Base-by-base conservation (phyloP, 1,139 yeast genomes). In the Geotrichum australiense region DNA sequence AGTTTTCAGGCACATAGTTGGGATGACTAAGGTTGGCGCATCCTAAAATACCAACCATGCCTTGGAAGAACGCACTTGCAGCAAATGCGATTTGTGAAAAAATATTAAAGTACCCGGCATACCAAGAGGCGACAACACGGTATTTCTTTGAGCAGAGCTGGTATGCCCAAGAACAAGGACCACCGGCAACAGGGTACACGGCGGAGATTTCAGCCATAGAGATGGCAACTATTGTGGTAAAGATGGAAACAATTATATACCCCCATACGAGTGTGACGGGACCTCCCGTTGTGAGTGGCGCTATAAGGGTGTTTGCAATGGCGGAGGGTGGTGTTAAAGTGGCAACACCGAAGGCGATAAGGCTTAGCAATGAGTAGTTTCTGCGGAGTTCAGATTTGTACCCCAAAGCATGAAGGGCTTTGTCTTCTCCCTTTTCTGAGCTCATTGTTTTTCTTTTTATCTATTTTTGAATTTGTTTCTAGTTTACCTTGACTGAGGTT, bases 171-270 rank as follows among this genome's bases (percentile, higher is more conserved):
- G 36, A 33, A 32, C 53, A 51, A 27, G 47, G 53, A 1, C 63
- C 65, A 8, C 57, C 54, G 18, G 80, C 72, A 5, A 85, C 77
- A 40, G 87, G 86, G 55, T 75, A 74, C 14, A 82, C 72, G 14
- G 79, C 73, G 1, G 82, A 79, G 44, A 78, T 64, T 50, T 78
- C 78, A 19, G 82, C 73, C 70, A 80, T 75, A n/a, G 80, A 69
- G 44, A 70, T 51, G n/a, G 84, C 85, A 41, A 75, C 71, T 43
- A 70, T 62, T 35, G 78, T 58, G 43, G 80, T 73, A 49, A 78
- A 78, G 40, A 70, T 48, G n/a, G 75, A 73, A 32, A 79, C 73
- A 39, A 71, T 65, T 44, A 79, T 68, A 85, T 86, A 81, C 41
- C 86, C 84, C 85, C 86, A 80, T 15, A 78, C 73, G 19, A 76